Base-by-base conservation (phyloP, 495 filamentous ascomycete genomes). In the Trypethelium eluteriae region DNA sequence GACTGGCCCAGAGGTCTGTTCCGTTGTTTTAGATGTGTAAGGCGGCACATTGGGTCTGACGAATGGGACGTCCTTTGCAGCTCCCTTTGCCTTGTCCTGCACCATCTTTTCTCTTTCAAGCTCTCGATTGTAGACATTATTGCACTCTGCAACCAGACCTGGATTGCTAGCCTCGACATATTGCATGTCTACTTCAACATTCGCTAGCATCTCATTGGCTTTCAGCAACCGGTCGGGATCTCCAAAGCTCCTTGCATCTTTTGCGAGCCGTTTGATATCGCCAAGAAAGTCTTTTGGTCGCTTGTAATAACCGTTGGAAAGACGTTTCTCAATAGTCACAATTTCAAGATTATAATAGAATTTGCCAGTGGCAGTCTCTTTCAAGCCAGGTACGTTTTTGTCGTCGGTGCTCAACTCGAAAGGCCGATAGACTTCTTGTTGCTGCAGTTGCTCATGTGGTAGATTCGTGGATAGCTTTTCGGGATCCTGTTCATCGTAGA, bases 291-390 rank as follows among this genome's bases (percentile, higher is more conserved):
- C 92, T 66, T 84, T 86, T 0, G 92, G 88, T 16, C 91, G 83
- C 73, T 90, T 91, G 77, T 98, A 98, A 75, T 89, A 98, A 25
- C 95, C 94, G 76, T 98, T 96, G 4, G 91, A 91, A 35, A 98
- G 81, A 39, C 94, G 88, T 72, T 94, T 91, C 79, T 98, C 94
- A 65, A 98, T 96, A 6, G 89, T 94, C 3, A 86, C 88, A n/a
- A 90, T 88, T 70, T 98, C 92, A 63, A 98, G 78, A 70, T 98
- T 98, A 79, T 97, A 97, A 72, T 84, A 97, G 75, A 92, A 92
- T 72, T 93, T 95, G 56, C 84, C 85, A 1, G 87, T 88, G 2
- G 81, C 82, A 16, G 81, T 82, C 67, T 96, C 86, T 18, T 82
- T 78, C 34, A 97, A 79, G 2, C 89, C 89, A 12, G 80, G 80